These are phyloP conservation scores for Ophiostoma fasciatum DNA, from an alignment of 2,329 filamentous ascomycete genomes.

Conservation along the genomic window DNA sequence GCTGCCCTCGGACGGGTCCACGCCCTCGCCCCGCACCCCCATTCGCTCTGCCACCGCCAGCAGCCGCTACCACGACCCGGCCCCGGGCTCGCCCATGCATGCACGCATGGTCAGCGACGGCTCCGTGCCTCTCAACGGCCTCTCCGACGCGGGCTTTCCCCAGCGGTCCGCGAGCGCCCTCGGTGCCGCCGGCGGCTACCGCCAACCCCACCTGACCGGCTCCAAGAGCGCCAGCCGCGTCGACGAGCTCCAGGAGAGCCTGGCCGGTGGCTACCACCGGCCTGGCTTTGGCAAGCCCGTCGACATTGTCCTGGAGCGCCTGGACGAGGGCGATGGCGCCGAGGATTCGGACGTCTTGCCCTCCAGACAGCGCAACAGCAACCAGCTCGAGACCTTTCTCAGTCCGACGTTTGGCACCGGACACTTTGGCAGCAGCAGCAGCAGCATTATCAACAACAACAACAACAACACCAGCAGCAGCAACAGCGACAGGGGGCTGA, in stretches of 20 bases:
- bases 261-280: slow-evolving; percentile 17
- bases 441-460: no score
- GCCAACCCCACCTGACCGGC: slow-evolving; percentile 27
- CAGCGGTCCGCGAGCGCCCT: slow-evolving; percentile 51
- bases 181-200: slow-evolving; percentile 42
- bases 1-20: slow-evolving; percentile 38
- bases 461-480: slow-evolving; percentile 26
- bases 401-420: no score
- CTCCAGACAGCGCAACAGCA: slow-evolving; percentile 14
- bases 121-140: not conserved
- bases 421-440: no score
- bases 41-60: slow-evolving; percentile 24
- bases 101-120: slow-evolving; percentile 45
- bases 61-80: slow-evolving; percentile 14
- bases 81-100: slow-evolving; percentile 29
- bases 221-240: slow-evolving; percentile 30
- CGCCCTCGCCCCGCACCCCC: slow-evolving; percentile 34
- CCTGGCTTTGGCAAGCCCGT: slow-evolving; percentile 23
- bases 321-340: slow-evolving; percentile 36
- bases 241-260: slow-evolving; percentile 19
- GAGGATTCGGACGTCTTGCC: slow-evolving; percentile 8
- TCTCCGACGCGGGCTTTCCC: slow-evolving; percentile 21
- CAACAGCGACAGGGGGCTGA: slow-evolving; percentile 30
- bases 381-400: slow-evolving; percentile 23
- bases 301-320: slow-evolving; percentile 28